These are phyloP conservation scores for Cytospora mali DNA, from an alignment of 2,329 filamentous ascomycete genomes.

Conservation along the genomic window DNA sequence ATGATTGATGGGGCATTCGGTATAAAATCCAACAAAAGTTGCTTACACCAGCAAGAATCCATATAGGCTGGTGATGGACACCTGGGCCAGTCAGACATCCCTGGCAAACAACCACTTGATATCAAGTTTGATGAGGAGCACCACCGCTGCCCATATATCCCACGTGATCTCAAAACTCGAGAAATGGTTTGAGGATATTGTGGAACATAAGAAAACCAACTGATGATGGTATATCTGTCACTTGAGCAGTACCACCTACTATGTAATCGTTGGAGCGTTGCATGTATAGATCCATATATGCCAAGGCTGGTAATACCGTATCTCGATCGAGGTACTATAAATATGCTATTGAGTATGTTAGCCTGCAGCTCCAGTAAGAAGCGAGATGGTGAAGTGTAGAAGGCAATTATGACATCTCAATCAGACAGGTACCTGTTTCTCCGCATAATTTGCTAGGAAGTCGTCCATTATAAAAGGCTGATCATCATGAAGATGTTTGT, in stretches of 20 bases:
- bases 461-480: conserved; percentile 27
- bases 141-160: not conserved
- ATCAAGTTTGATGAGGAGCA: not conserved
- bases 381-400: not conserved
- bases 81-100: no score
- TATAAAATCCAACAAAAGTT: not conserved
- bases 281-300: not conserved
- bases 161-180: not conserved
- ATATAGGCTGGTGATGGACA: not conserved
- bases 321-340: not conserved
- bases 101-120: not conserved
- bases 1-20: not conserved
- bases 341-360: not conserved
- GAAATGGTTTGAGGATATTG: not conserved
- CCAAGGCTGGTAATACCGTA: not conserved
- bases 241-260: not conserved
- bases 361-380: not conserved
- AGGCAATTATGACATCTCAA: not conserved
- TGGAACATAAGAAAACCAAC: not conserved
- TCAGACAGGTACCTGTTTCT: conserved; percentile 25
- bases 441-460: conserved; percentile 26
- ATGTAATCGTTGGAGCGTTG: not conserved
- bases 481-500: conserved; percentile 22
- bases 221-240: not conserved
- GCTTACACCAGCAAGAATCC: not conserved